Percentiles rank a stretch among this genome's conserved stretches.
These are phyloP conservation scores for Beauveria caledonica DNA, from an alignment of 2,329 filamentous ascomycete genomes.

Conservation along the genomic window DNA sequence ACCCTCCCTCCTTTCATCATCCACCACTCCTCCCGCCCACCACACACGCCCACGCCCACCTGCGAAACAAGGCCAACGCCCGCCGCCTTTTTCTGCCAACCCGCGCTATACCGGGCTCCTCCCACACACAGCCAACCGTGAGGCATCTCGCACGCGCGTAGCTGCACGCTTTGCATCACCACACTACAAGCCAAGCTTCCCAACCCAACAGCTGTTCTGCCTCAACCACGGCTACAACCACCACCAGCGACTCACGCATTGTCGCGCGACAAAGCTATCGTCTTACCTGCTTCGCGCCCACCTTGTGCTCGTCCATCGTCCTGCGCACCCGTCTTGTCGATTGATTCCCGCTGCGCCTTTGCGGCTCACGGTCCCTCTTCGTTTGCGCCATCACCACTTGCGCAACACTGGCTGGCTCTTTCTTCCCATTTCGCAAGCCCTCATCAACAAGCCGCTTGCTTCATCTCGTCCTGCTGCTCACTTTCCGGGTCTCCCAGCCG, in stretches of 20 bases:
- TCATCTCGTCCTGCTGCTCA: neutral
- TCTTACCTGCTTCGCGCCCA: neutral
- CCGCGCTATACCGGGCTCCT: neutral
- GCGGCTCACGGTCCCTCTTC: neutral
- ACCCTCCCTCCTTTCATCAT: conserved; percentile 15
- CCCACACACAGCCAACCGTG: conserved; percentile 4
- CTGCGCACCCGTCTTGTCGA: neutral
- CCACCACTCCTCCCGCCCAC: conserved; percentile 14
- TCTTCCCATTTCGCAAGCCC: neutral
- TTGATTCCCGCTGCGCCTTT: neutral
- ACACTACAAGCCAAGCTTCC: conserved; percentile 4
- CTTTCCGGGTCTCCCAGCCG: neutral
- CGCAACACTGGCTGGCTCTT: neutral
- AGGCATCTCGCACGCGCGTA: conserved; percentile 12
- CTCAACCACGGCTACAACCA: neutral
- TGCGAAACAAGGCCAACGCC: neutral
- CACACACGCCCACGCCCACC: conserved; percentile 10
- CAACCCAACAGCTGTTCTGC: neutral
- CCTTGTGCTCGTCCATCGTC: neutral
- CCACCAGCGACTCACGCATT: neutral
- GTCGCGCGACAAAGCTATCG: neutral
- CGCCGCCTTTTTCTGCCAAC: neutral
- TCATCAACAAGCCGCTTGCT: neutral
- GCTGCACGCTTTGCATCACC: conserved; percentile 8
- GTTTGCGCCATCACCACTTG: neutral